Conservation (phyloP, 495 filamentous ascomycete species). For the Penicillium roqueforti region DNA sequence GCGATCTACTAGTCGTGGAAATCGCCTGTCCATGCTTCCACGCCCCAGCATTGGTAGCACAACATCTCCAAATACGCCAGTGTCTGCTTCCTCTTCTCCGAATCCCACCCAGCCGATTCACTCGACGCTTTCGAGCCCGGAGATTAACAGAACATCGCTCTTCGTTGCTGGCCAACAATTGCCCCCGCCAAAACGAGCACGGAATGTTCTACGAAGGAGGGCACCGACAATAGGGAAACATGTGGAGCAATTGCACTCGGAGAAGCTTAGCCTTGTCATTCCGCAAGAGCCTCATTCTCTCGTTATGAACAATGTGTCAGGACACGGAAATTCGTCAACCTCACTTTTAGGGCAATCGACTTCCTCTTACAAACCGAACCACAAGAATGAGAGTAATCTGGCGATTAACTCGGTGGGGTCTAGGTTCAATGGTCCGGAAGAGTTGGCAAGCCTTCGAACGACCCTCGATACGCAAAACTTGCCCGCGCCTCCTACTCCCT, state of each 20-base stretch:
- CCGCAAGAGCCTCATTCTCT: slow-evolving; percentile 18
- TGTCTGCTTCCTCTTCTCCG: slow-evolving; percentile 13
- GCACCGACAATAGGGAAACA: slow-evolving; percentile 41
- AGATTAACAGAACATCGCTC: slow-evolving; percentile 13
- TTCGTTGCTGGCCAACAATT: slow-evolving; percentile 11
- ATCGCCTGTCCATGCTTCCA: slow-evolving; percentile 32
- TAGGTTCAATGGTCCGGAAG: slow-evolving; percentile 31
- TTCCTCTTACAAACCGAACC: slow-evolving; percentile 9
- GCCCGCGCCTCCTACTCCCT: slow-evolving; percentile 62
- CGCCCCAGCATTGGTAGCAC: slow-evolving; percentile 26
- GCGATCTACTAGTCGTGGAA: slow-evolving; percentile 18
- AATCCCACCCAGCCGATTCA: slow-evolving; percentile 17
- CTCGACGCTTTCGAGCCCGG: slow-evolving; percentile 17
- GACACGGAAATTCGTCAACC: slow-evolving; percentile 5
- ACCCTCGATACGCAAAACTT: slow-evolving; percentile 52
- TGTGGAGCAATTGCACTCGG: slow-evolving; percentile 23
- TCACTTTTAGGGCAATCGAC: slow-evolving; percentile 2
- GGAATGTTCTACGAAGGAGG: slow-evolving; percentile 44
- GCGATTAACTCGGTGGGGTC: slow-evolving; percentile 9
- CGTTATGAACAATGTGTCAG: slow-evolving; percentile 8
- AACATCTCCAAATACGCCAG: slow-evolving; percentile 16
- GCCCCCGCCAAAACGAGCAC: slow-evolving; percentile 24
- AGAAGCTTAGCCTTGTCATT: slow-evolving; percentile 38
- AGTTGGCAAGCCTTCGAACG: slow-evolving; percentile 45
- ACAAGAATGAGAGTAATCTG: slow-evolving; percentile 15